Base-by-base conservation (phyloP, 169 alveolate species). In the Plasmodium falciparum region DNA sequence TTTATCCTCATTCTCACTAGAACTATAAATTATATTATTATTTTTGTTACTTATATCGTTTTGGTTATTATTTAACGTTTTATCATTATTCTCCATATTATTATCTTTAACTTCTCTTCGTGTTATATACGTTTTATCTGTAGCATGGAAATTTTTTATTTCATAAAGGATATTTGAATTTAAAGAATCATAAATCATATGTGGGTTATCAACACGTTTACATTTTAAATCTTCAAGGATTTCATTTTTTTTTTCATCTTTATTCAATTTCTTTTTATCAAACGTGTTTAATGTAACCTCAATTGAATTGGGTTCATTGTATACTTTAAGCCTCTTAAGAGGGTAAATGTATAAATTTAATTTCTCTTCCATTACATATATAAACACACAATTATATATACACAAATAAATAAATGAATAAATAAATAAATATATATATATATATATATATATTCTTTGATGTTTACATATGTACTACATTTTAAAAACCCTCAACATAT, bases 331-430 rank as follows among this genome's bases (percentile, higher is more conserved):
- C 26, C 76, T 54, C 22, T 69, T 67, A 15, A 80, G 29, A 12
- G 90, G 90, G 22, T 80, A 80, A 50, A 80, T 67, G 65, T 80
- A 26, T 33, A 80, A 45, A 63, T 80, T 69, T 13, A 80, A 75
- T 17, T 58, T 80, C 63, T 80, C 90, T 29, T 80, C 90, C 90
- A 80, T 80, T 13, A 15, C 5, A n/a, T 62, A 33, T 39, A 39
- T 39, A 39, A 39, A 20, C 33, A 22, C 50, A 43, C 13, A 22
- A 29, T 17, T 56, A 29, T 20, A 47, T 47, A 70, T 7, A 8
- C 33, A 26, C 39, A 2, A 26, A 26, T 26, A 26, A 26, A 26
- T 26, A 26, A 26, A 26, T 26, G 2, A 24, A 24, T 24, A 24
- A 24, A 24, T 24, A 47, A 3, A 70, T 43, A 47, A 1, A n/a